Evolutionary conservation across 106 monocot species (phyloP), one percentile per base, ranked within the genome.

Genomic region (Vanilla planifolia): DNA sequence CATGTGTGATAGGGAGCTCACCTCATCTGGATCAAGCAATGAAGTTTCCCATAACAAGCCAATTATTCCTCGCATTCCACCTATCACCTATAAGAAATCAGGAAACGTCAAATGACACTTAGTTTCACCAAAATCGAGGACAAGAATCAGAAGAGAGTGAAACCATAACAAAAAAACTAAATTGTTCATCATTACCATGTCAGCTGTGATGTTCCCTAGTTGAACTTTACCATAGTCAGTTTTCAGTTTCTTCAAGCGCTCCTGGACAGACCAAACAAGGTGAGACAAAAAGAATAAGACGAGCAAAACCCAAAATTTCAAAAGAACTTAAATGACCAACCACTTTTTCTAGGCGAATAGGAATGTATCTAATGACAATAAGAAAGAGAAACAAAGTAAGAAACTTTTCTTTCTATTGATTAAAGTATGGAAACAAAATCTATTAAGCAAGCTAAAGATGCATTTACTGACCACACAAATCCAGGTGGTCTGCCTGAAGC

Each of bases 31-130:
- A 72, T 98, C 96, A 65, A 98, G 87, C 67, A 91, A 70, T 47
- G 96, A 98, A 57, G 87, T 77, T 70, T 98, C 96, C 91, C 96
- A 98, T 27, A 98, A 69, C 65, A 98, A 75, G 56, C 84, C 96
- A 41, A 70, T 84, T 87, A 91, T 98, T 71, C 91, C 96, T 75
- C 96, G 84, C 96, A 98, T 98, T 73, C 96, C 96, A 66, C 96
- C 87, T 61, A 98, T 81, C 41, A 98, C 96, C 96, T 98, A 63
- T 8, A 5, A 46, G 60, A 71, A 47, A 35, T 43, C 48, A 58
- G 19, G 28, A 26, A 26, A 26, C 27, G 13, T 28, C 28, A 51
- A 11, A 15, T 22, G 24, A 43, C 32, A 52, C 27, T 41, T 17
- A 19, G 35, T 50, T 30, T 4, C 24, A n/a, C 51, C 37, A 23